phyloP scores from a whole-genome alignment of 2,329 filamentous ascomycete species.

The Chaetoscypha palmicola region DNA sequence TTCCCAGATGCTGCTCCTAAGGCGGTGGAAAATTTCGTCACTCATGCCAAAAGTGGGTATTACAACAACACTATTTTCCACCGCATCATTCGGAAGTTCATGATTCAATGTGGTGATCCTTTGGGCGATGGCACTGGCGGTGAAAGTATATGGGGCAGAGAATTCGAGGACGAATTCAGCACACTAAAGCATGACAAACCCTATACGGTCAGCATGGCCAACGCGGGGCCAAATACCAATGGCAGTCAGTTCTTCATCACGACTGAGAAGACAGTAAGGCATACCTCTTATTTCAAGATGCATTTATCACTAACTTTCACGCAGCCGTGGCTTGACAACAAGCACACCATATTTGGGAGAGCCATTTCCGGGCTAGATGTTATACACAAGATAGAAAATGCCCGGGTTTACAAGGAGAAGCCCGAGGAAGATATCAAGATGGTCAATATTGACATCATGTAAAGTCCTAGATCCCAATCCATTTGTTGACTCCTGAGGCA shows the following conservation, averaged over 20 bases:
- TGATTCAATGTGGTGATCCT: constrained; percentile 87
- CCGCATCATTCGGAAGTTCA: constrained; percentile 94
- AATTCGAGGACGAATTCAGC: constrained; percentile 92
- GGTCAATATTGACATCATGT: constrained; percentile 61
- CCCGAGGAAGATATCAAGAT: constrained; percentile 97
- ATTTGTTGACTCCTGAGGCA: background rate
- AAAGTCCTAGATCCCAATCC: constrained; percentile 4
- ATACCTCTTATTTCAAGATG: background rate
- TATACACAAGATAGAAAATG: constrained; percentile 91
- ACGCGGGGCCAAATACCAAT: constrained; percentile 91
- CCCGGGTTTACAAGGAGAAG: constrained; percentile 79
- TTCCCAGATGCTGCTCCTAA: constrained; percentile 92
- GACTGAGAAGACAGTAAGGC: constrained; percentile 80
- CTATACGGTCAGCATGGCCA: constrained; percentile 96
- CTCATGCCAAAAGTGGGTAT: constrained; percentile 80
- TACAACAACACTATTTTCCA: constrained; percentile 99
- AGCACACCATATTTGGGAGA: constrained; percentile 93
- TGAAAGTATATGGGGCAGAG: constrained; percentile 85
- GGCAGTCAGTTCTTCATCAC: constrained; percentile 98
- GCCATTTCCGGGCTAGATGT: constrained; percentile 89
- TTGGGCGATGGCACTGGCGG: constrained; percentile 84
- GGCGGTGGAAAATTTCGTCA: constrained; percentile 95
- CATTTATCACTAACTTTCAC: constrained; percentile 12
- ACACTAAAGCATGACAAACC: constrained; percentile 89
- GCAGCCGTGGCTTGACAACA: constrained; percentile 84